Conservation (phyloP, 129 eudicot species). For the Saussurea involucrata region DNA sequence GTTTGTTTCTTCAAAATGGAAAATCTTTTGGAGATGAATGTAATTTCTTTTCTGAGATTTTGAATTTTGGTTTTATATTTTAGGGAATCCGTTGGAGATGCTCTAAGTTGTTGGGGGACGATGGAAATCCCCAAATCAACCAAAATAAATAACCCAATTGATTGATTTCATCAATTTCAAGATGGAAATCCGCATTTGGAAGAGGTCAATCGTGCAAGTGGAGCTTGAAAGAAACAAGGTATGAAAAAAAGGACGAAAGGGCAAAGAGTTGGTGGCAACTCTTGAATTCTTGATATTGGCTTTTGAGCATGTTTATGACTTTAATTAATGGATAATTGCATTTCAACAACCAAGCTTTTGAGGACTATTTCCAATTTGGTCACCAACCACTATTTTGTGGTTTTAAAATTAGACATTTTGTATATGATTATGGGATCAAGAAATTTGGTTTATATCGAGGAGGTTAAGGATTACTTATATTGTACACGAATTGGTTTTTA, state of each 20-base stretch:
- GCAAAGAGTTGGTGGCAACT: constrained; percentile 16
- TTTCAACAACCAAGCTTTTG: not conserved
- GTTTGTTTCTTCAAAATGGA: no score
- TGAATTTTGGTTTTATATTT: no score
- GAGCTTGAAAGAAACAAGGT: not conserved
- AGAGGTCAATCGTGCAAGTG: not conserved
- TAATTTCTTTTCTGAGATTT: no score
- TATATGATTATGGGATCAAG: not conserved
- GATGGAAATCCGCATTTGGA: not conserved
- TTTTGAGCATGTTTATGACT: not conserved
- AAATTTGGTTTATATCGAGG: no score
- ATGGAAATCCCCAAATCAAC: not conserved
- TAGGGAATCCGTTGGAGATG: no score
- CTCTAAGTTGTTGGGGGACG: no score
- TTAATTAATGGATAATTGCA: not conserved
- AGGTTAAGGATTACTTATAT: not conserved
- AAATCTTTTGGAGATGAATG: no score
- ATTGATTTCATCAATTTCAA: not conserved
- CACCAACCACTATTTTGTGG: not conserved
- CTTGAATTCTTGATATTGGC: not conserved
- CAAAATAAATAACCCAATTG: not conserved
- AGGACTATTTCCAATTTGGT: constrained; percentile 7
- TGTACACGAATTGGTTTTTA: no score
- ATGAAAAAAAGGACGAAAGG: constrained; percentile 4
- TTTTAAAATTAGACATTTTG: not conserved